Evolutionary conservation across 2,329 filamentous ascomycete species (phyloP), one percentile per base, ranked within the genome.

Genomic region (Hyphodiscus sp.): DNA sequence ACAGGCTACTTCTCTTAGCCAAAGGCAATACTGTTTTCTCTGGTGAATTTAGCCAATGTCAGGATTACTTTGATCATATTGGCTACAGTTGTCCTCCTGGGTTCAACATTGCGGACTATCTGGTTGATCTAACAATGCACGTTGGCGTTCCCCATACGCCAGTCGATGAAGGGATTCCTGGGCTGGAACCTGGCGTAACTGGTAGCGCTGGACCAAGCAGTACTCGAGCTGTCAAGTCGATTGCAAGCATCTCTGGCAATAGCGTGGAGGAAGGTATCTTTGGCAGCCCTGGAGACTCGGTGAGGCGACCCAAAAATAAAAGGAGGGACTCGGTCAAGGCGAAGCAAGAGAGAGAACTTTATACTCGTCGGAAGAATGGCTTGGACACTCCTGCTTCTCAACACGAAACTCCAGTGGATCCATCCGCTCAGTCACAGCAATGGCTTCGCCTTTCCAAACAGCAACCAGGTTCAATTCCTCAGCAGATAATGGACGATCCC

Each of bases 51-150:
- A 76, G 81, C 1, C 85, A 85, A 60, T 99, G 94, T 67, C 94
- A 99, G 69, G 76, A 82, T 19, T 99, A 96, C 68, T 99, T 99
- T 64, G 90, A 96, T 66, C 80, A 83, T 46, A 85, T 96, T 57
- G 95, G 94, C 44, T 99, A 96, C 69, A 77, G 87, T 47, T 99
- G 95, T 66, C 94, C 94, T 11, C 87, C 91, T 20, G 95, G 95
- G 1, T 99, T 97, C 79, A 99, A 99, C 66, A 97, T 99, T 70
- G 94, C 94, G 3, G 94, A 99, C 69, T 99, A 96, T 67, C 81
- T 99, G 5, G 91, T 99, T 29, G 94, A 99, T 68, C 78, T 99
- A 42, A 97, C 94, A 0, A 97, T 99, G 92, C 94, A 99, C 68
- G 91, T 91, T 20, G 82, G 88, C 54, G 76, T 78, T 50, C 74